Evolutionary conservation across 1,284 basidiomycete species (phyloP).

Genomic region (Heterobasidion parviporum): DNA sequence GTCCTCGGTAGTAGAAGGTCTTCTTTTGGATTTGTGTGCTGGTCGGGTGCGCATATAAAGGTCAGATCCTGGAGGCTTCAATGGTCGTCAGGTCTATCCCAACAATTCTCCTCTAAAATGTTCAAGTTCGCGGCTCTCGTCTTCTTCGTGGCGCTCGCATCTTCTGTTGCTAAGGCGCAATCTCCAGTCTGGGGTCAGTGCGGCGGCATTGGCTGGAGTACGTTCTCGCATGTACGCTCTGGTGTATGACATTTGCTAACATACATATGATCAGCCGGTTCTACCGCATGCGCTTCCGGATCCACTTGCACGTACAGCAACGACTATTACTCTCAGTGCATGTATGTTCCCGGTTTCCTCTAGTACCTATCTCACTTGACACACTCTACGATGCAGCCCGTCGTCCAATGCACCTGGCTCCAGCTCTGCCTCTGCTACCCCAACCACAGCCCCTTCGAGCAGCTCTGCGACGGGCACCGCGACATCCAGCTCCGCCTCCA

Average conservation of each 20-base stretch:
- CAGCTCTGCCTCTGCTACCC: constrained; percentile 13
- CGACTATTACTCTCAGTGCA: constrained; percentile 50
- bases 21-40: constrained; percentile 2
- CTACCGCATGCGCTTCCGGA: constrained; percentile 35
- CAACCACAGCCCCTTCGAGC: constrained; percentile 12
- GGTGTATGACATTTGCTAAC: constrained; percentile 2
- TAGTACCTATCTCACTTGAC: not conserved
- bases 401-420: not conserved
- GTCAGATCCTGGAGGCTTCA: not conserved
- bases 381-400: not conserved
- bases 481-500: constrained; percentile 11
- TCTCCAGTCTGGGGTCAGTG: constrained; percentile 39
- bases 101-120: constrained; percentile 25
- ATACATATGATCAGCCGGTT: constrained; percentile 26
- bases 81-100: constrained; percentile 4
- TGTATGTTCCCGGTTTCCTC: constrained; percentile 26
- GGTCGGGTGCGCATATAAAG: constrained; percentile 5
- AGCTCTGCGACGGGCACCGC: not conserved
- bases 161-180: constrained; percentile 32
- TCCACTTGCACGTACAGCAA: constrained; percentile 32
- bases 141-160: constrained; percentile 35
- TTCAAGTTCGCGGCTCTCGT: constrained; percentile 40
- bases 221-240: not conserved
- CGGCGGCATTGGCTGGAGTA: constrained; percentile 44
- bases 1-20: constrained; percentile 1